Base-by-base conservation (phyloP, 2,329 filamentous ascomycete species). In the Monosporascus ibericus region DNA sequence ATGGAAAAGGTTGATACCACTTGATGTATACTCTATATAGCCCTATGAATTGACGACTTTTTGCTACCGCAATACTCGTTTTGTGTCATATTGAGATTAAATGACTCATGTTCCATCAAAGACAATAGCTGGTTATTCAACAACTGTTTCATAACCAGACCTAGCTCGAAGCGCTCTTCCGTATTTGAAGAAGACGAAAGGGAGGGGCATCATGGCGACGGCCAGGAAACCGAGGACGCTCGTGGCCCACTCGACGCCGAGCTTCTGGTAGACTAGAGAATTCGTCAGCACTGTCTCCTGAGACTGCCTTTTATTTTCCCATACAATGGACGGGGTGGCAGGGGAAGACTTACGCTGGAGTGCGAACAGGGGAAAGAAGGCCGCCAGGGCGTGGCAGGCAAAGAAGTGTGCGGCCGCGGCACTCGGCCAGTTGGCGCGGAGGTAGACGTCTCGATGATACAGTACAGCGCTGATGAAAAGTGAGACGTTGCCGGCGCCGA, bases 301-400 rank as follows among this genome's bases (percentile, higher is more conserved):
- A 40, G 18, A 20, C 18, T n/a, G 6, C 6, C 18, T 17, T 18
- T 9, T 18, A 18, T 40, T n/a, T 6, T n/a, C 18, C 8, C 17
- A 40, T 11, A 5, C 38, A 40, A 40, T 40, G 9, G 38, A 18
- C 9, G 38, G 8, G 17, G 17, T 7, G 9, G 38, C 6, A 40
- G 38, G 17, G 17, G 38, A 20, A 0, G 15, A 67, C 74, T 64
- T 60, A 78, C 75, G 80, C 54, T 82, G 79, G 1, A 85, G 67
- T 0, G 80, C 78, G 57, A 86, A 86, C 0, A 86, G 63, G 0
- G 83, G 83, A 51, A 86, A 86, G 0, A 72, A 76, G 1, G 75
- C 78, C 0, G 78, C 79, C 7, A 85, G 71, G 0, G 65, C 65
- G 55, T 85, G 86, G 24, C 83, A 68, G 1, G 78, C 69, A 11